Conservation (phyloP, 768 basidiomycete genomes). For the Termitomyces sp. region DNA sequence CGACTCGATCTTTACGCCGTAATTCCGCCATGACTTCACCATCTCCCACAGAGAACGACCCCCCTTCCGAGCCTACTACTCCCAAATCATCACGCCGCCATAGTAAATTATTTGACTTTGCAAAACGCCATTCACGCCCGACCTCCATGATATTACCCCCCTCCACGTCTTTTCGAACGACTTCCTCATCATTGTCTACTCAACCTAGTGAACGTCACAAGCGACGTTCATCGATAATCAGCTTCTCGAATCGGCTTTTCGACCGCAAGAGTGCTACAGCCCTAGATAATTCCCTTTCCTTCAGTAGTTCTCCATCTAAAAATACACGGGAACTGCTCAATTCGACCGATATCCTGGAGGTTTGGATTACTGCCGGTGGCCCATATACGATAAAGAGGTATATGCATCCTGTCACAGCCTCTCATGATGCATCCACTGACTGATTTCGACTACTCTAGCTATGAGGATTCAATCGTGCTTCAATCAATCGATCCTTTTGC, state of each 20-base stretch:
- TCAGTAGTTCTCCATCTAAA: constrained; percentile 16
- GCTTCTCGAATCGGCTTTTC: constrained; percentile 32
- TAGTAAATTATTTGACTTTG: constrained; percentile 13
- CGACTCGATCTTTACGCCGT: constrained; percentile 16
- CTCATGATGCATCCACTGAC: not conserved
- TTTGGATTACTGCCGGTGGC: constrained; percentile 31
- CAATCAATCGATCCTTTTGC: constrained; percentile 36
- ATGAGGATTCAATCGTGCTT: constrained; percentile 14
- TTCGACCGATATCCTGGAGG: constrained; percentile 19
- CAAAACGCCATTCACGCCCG: constrained; percentile 22
- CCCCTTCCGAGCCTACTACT: not conserved
- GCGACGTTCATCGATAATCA: constrained; percentile 30
- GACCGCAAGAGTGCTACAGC: constrained; percentile 23
- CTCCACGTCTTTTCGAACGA: constrained; percentile 4
- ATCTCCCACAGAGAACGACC: not conserved
- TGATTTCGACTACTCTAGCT: constrained; percentile 5
- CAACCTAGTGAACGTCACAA: constrained; percentile 10
- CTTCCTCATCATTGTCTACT: constrained; percentile 5
- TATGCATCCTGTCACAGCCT: not conserved
- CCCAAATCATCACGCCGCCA: constrained; percentile 11
- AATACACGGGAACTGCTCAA: constrained; percentile 13
- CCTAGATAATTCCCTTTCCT: constrained; percentile 21
- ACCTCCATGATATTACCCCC: constrained; percentile 26
- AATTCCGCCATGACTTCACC: not conserved
- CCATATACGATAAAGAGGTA: constrained; percentile 27